A percentile compares a stretch with the other conserved stretches of the same genome.
These are phyloP conservation scores for Phoma herbarum DNA, from an alignment of 2,329 filamentous ascomycete species.

Conservation along the genomic window DNA sequence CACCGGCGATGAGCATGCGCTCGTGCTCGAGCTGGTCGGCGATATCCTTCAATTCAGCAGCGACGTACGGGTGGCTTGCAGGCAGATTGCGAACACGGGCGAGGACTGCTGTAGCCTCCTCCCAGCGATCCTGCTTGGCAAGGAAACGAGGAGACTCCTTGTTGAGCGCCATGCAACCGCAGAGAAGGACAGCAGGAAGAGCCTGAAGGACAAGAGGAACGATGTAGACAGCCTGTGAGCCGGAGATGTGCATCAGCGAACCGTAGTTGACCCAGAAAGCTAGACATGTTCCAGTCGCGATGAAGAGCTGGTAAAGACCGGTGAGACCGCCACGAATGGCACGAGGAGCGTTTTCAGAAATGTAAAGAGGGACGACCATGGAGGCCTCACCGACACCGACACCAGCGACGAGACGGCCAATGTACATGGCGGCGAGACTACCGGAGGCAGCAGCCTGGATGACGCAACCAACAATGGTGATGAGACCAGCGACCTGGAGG, in stretches of 20 bases:
- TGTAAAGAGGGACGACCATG: constrained; percentile 68
- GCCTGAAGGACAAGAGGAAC: constrained; percentile 72
- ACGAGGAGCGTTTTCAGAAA: constrained; percentile 67
- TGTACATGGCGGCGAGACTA: constrained; percentile 69
- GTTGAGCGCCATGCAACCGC: constrained; percentile 68
- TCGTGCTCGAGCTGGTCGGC: constrained; percentile 60
- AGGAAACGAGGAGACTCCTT: constrained; percentile 74
- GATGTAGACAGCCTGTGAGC: constrained; percentile 63
- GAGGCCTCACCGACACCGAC: constrained; percentile 62
- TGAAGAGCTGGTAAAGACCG: constrained; percentile 68
- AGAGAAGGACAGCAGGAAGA: constrained; percentile 68
- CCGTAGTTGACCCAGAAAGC: constrained; percentile 66
- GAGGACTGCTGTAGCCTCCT: constrained; percentile 67
- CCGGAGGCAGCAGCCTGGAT: constrained; percentile 71
- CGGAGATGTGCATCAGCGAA: constrained; percentile 56
- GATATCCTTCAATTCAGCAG: constrained; percentile 49
- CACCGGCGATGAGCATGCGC: constrained; percentile 63
- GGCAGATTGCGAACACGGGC: constrained; percentile 64
- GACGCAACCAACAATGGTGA: constrained; percentile 69
- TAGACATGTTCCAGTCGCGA: constrained; percentile 62
- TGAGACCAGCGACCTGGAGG: constrained; percentile 64
- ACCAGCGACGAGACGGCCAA: constrained; percentile 67
- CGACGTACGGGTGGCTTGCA: constrained; percentile 47
- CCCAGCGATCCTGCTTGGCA: constrained; percentile 73
- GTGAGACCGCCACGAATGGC: constrained; percentile 68